Conservation (phyloP, 2,329 filamentous ascomycete species). For the Curvularia lunata region DNA sequence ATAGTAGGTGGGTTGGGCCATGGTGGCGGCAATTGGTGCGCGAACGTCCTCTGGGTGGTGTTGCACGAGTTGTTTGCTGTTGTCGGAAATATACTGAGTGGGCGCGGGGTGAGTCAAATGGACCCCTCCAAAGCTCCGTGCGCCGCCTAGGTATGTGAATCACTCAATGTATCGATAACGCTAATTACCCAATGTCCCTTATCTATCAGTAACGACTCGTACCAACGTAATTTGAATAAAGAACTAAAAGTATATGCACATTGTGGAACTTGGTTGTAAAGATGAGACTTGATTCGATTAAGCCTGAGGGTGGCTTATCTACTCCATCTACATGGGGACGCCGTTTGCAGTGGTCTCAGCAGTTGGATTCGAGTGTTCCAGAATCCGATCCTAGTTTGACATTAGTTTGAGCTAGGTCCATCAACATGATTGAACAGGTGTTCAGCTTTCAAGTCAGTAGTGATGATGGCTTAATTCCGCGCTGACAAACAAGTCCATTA, state of each 20-base stretch:
- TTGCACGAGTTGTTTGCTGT: slow-evolving; percentile 21
- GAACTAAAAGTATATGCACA: background rate
- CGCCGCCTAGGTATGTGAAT: slow-evolving; percentile 19
- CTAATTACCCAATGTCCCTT: slow-evolving; percentile 16
- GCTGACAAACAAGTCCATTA: slow-evolving; percentile 35
- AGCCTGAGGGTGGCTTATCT: background rate
- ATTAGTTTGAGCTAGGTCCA: background rate
- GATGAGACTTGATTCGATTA: background rate
- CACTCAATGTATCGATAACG: slow-evolving; percentile 28
- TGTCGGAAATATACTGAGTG: slow-evolving; percentile 38
- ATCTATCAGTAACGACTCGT: slow-evolving; percentile 23
- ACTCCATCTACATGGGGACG: background rate
- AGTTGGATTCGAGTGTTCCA: background rate
- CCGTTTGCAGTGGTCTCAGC: background rate
- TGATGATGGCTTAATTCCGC: slow-evolving; percentile 31
- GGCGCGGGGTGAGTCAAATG: slow-evolving; percentile 33
- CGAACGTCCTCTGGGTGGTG: slow-evolving; percentile 20
- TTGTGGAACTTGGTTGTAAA: background rate
- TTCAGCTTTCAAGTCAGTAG: background rate
- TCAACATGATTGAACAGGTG: background rate
- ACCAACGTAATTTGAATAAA: background rate
- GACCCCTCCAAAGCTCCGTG: slow-evolving; percentile 21
- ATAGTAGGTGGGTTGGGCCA: slow-evolving; percentile 63
- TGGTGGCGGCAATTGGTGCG: slow-evolving; percentile 40
- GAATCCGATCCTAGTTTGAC: background rate